Evolutionary conservation across 306 rosid species (phyloP).

Genomic region (Vigna hirtella): DNA sequence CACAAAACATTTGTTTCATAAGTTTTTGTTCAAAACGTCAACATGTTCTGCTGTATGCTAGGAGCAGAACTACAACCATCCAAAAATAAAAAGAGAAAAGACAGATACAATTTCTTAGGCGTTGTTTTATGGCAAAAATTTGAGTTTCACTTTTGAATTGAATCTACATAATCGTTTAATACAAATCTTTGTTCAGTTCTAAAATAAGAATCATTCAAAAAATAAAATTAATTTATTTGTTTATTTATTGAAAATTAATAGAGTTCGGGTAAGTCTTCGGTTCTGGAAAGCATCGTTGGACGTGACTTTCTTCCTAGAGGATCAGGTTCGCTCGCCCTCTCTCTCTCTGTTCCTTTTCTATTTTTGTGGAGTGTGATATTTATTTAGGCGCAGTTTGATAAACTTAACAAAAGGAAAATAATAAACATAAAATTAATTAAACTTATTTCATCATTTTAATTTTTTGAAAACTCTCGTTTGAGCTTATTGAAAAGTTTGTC

Average conservation of each 20-base stretch:
- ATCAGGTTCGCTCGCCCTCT: slow-evolving; percentile 63
- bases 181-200: not conserved
- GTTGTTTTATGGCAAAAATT: too few relatives aligned
- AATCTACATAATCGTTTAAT: too few relatives aligned
- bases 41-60: not conserved
- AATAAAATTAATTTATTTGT: not conserved
- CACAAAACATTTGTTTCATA: not conserved
- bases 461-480: not conserved
- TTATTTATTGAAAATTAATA: slow-evolving; percentile 41
- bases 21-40: not conserved
- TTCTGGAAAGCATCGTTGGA: slow-evolving; percentile 93
- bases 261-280: slow-evolving; percentile 99
- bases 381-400: not conserved
- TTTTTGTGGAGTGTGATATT: not conserved
- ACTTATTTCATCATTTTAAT: not conserved
- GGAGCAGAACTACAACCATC: not conserved
- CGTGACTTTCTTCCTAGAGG: slow-evolving; percentile 99
- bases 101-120: not conserved
- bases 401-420: not conserved
- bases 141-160: not conserved
- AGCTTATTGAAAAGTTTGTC: not conserved
- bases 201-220: not conserved
- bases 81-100: not conserved
- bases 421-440: not conserved
- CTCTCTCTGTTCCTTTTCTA: not conserved